phyloP scores from a whole-genome alignment of 164 flowering plant genomes.

The Stephania yunnanensis region DNA sequence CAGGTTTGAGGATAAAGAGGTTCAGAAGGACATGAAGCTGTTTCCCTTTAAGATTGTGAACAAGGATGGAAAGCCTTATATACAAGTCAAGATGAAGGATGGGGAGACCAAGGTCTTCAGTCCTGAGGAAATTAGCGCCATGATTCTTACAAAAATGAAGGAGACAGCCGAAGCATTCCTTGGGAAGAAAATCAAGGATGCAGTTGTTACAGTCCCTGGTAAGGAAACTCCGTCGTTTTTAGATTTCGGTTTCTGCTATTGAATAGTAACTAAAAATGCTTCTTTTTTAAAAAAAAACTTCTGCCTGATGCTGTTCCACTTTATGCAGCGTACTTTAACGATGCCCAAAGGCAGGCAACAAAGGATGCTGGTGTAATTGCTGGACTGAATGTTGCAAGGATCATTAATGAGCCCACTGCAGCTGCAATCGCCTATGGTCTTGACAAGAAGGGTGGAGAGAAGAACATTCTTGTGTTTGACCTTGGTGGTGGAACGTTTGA shows the following conservation, averaged over 20 bases:
- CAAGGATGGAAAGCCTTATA: slow-evolving; percentile 87
- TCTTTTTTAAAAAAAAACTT: not conserved
- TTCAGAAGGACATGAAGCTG: slow-evolving; percentile 84
- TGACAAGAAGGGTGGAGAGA: slow-evolving; percentile 92
- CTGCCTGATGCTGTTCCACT: not conserved
- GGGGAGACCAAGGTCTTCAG: slow-evolving; percentile 82
- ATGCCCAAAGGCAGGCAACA: slow-evolving; percentile 95
- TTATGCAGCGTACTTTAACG: slow-evolving; percentile 78
- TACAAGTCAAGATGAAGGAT: slow-evolving; percentile 68
- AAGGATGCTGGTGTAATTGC: slow-evolving; percentile 95
- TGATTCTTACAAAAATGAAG: slow-evolving; percentile 85
- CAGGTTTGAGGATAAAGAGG: slow-evolving; percentile 90
- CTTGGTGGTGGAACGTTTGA: slow-evolving; percentile 95
- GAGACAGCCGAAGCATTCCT: slow-evolving; percentile 94
- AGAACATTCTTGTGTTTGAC: slow-evolving; percentile 94
- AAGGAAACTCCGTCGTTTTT: slow-evolving; percentile 6
- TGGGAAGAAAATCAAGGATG: slow-evolving; percentile 93
- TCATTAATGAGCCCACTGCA: slow-evolving; percentile 91
- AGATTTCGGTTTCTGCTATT: not conserved
- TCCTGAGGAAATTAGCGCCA: slow-evolving; percentile 93
- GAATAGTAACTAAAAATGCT: not conserved
- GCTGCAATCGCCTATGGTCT: slow-evolving; percentile 93
- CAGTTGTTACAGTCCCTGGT: slow-evolving; percentile 94
- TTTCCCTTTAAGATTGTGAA: slow-evolving; percentile 81
- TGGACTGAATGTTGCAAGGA: slow-evolving; percentile 85